Conservation (phyloP, 495 filamentous ascomycete species). For the Penicillium taxi region DNA sequence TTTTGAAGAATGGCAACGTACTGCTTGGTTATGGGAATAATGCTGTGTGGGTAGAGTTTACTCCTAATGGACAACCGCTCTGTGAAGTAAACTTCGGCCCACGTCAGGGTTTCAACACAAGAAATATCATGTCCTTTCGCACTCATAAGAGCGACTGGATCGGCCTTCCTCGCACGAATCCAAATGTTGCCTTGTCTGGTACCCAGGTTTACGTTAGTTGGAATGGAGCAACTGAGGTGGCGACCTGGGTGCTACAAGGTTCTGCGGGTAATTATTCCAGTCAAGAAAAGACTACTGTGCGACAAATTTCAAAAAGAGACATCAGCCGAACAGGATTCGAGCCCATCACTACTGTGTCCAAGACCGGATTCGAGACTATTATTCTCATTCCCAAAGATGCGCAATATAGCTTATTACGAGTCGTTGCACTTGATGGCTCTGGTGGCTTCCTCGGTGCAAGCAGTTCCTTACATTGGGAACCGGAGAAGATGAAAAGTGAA, state of each 20-base stretch:
- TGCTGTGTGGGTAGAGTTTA: constrained; percentile 43
- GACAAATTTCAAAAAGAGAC: not conserved
- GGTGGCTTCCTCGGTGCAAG: constrained; percentile 6
- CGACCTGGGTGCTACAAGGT: constrained; percentile 29
- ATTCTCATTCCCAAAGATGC: constrained; percentile 14
- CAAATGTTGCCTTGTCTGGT: constrained; percentile 21
- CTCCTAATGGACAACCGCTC: constrained; percentile 18
- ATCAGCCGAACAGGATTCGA: constrained; percentile 4
- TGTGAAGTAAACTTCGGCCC: constrained; percentile 31
- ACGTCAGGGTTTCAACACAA: constrained; percentile 15
- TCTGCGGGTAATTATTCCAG: constrained; percentile 2
- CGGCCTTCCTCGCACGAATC: constrained; percentile 22
- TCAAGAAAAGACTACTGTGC: too few species aligned
- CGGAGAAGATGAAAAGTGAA: constrained; percentile 8
- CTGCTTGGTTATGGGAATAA: constrained; percentile 43
- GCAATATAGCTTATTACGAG: constrained; percentile 6
- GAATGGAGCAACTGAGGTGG: constrained; percentile 39
- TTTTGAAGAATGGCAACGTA: constrained; percentile 37
- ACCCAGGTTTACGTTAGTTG: constrained; percentile 27
- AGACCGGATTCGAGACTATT: constrained; percentile 28
- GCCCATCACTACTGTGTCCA: constrained; percentile 22
- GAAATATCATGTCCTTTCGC: constrained; percentile 30
- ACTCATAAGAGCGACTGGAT: constrained; percentile 31
- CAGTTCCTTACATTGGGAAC: constrained; percentile 7
- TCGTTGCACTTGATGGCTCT: constrained; percentile 10